A percentile compares a stretch with the other conserved stretches of the same genome.
phyloP scores from a whole-genome alignment of 108 stramenopile species.

The Chaetoceros tenuissimus region DNA sequence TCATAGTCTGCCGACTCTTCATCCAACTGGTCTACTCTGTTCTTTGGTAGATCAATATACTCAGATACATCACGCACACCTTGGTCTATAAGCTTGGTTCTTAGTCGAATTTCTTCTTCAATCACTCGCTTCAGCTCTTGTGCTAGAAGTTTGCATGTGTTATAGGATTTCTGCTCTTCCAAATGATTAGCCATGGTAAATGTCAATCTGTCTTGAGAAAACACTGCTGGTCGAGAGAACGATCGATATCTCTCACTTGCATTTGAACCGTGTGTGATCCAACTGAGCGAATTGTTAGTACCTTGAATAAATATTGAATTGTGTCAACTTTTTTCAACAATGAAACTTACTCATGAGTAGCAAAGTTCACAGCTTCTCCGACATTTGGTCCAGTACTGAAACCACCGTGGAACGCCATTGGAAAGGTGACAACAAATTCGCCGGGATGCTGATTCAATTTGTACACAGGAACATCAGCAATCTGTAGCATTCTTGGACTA shows the following conservation, averaged over 20 bases:
- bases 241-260: slow-evolving; percentile 87
- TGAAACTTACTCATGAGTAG: slow-evolving; percentile 47
- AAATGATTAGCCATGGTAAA: slow-evolving; percentile 85
- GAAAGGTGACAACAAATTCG: slow-evolving; percentile 96
- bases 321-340: neutral
- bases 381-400: slow-evolving; percentile 93
- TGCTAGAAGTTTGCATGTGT: slow-evolving; percentile 45
- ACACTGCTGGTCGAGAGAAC: slow-evolving; percentile 79
- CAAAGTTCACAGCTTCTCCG: slow-evolving; percentile 95
- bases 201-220: slow-evolving; percentile 87
- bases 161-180: slow-evolving; percentile 46
- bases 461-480: slow-evolving; percentile 81
- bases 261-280: slow-evolving; percentile 88
- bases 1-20: slow-evolving; percentile 85
- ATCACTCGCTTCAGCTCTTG: slow-evolving; percentile 64
- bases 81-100: slow-evolving; percentile 40
- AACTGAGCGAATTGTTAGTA: no score
- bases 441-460: slow-evolving; percentile 85
- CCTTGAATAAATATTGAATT: neutral
- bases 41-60: slow-evolving; percentile 51
- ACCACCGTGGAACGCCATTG: slow-evolving; percentile 93
- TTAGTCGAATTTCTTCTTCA: slow-evolving; percentile 54
- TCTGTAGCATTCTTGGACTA: slow-evolving; percentile 75
- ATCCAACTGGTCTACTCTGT: slow-evolving; percentile 72
- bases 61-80: slow-evolving; percentile 77